Percentiles rank a stretch among this genome's conserved stretches.
Conservation (phyloP, 2,329 filamentous ascomycete genomes). For the Taxawa tesnikishii region DNA sequence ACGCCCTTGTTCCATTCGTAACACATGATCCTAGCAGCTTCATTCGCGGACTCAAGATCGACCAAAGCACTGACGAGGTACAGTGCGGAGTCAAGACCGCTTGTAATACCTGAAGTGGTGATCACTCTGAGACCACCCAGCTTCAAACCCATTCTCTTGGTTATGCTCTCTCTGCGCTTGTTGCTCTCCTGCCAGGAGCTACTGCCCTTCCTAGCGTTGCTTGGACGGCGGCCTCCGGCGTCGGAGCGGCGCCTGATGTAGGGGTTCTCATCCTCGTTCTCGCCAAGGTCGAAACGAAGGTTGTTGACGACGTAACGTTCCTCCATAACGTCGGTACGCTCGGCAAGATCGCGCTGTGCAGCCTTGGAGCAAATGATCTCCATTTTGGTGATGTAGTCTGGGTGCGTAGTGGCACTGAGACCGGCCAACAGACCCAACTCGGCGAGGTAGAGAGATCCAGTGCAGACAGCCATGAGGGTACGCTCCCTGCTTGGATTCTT, state of each 20-base stretch:
- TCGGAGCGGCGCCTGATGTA: slow-evolving; percentile 45
- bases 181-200: slow-evolving; percentile 69
- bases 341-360: slow-evolving; percentile 54
- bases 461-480: slow-evolving; percentile 69
- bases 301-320: slow-evolving; percentile 87
- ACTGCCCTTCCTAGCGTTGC: slow-evolving; percentile 57
- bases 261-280: slow-evolving; percentile 69
- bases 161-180: slow-evolving; percentile 65
- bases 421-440: slow-evolving; percentile 66
- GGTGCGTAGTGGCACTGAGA: slow-evolving; percentile 70
- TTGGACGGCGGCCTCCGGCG: slow-evolving; percentile 28
- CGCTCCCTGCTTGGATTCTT: slow-evolving; percentile 68
- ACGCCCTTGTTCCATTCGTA: slow-evolving; percentile 78
- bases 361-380: slow-evolving; percentile 71
- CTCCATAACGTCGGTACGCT: slow-evolving; percentile 74
- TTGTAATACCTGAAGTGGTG: slow-evolving; percentile 65
- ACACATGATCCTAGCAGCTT: slow-evolving; percentile 65
- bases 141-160: slow-evolving; percentile 63
- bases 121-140: slow-evolving; percentile 60
- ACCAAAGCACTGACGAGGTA: slow-evolving; percentile 79
- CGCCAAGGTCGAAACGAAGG: slow-evolving; percentile 68
- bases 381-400: slow-evolving; percentile 66
- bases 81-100: slow-evolving; percentile 71
- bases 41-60: slow-evolving; percentile 60
- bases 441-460: slow-evolving; percentile 65